Evolutionary conservation across 805 yeast species (phyloP), one percentile per base, ranked within the genome.

Genomic region (Sungouiozyma intestinalis): DNA sequence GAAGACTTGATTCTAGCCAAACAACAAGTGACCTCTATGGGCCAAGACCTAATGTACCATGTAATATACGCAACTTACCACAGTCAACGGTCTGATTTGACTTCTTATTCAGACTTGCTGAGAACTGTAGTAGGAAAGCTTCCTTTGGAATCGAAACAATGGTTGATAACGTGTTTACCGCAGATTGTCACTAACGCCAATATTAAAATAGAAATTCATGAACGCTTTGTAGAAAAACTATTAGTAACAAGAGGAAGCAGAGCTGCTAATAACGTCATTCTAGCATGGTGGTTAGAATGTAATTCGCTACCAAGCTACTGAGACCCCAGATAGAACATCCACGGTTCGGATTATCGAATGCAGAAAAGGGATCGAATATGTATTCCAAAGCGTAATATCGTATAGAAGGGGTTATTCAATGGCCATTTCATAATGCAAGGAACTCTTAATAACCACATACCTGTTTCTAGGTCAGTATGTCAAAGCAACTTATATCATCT

Each of bases 171-270:
- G 2, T 48, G 46, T 2, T 38, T 61, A 24, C 62, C 63, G 11
- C 52, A 48, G 33, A 14, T 63, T 50, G 11, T 24, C 29, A 24
- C 29, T 24, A 24, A 24, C 29, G 11, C 29, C 11, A 24, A 56
- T 39, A 50, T 57, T 54, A 42, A 58, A 47, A 36, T 50, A 60
- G 31, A 51, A 37, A 27, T 57, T 48, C 65, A 69, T 40, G 75
- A 69, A 7, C 49, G 66, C 4, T 74, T 80, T 40, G 55, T 77
- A 16, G 76, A 72, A 48, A 79, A 77, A 53, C 50, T 82, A 24
- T 53, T 76, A 58, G 45, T 79, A 1, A 79, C 86, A 0, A 70
- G 86, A 52, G 88, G 88, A 2, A 74, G 74, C 34, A 65, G 85
- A 49, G 71, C 71, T 33, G 78, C 81, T 2, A 71, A 75, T 39